Percentiles rank a stretch among this genome's conserved stretches.
phyloP scores from a whole-genome alignment of 495 filamentous ascomycete species.

The Hypoxylon subgilvum region DNA sequence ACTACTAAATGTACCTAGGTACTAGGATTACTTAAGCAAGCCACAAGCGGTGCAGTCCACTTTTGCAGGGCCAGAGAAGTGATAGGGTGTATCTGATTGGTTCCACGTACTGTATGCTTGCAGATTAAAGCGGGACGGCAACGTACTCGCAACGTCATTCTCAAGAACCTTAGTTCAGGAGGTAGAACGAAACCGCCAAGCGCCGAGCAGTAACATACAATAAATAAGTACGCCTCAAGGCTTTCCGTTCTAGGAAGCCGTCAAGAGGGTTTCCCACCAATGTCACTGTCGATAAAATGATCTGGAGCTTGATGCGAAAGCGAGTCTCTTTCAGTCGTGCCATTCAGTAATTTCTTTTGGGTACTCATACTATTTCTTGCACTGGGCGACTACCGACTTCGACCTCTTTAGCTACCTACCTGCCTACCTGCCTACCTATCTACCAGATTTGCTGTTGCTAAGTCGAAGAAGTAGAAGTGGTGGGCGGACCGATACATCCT shows the following conservation, averaged over 20 bases:
- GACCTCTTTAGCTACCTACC: not conserved
- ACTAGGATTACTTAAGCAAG: not conserved
- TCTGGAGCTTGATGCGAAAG: too few relatives aligned
- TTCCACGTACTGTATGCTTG: too few relatives aligned
- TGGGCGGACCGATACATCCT: conserved; percentile 9
- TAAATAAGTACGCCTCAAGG: conserved; percentile 8
- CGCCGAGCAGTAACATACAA: not conserved
- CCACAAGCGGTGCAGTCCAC: not conserved
- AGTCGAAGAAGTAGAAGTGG: conserved; percentile 1
- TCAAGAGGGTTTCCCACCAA: conserved; percentile 1
- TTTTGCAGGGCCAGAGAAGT: not conserved
- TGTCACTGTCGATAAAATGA: too few relatives aligned
- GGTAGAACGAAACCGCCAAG: conserved; percentile 4
- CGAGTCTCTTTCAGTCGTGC: too few relatives aligned
- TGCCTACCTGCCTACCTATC: not conserved
- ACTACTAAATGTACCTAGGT: too few relatives aligned
- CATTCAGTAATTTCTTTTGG: too few relatives aligned
- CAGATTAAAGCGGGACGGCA: conserved; percentile 17
- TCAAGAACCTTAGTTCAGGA: not conserved
- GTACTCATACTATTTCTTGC: too few relatives aligned
- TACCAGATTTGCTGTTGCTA: not conserved
- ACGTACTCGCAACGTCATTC: conserved; percentile 33
- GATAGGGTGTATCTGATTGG: not conserved
- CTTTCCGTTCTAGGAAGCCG: conserved; percentile 33
- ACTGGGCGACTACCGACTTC: too few relatives aligned